phyloP scores from a whole-genome alignment of 2,329 filamentous ascomycete species.

The Scedosporium apiospermum region DNA sequence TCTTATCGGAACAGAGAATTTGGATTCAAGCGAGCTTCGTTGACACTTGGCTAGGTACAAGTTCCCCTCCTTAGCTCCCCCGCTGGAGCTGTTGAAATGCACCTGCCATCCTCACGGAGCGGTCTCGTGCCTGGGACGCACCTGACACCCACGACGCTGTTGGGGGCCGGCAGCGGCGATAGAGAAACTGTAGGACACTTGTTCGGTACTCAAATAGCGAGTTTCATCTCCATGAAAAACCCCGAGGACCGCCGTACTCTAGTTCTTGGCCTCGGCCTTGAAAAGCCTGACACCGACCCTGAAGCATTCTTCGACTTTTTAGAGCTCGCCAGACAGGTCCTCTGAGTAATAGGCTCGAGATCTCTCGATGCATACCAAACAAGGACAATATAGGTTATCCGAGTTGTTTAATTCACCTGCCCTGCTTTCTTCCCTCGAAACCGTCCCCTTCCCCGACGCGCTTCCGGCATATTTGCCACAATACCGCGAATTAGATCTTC shows the following conservation, averaged over 20 bases:
- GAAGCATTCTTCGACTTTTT: conserved; percentile 56
- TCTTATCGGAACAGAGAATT: background rate
- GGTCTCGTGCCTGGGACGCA: conserved; percentile 60
- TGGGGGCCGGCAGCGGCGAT: conserved; percentile 72
- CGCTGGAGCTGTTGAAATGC: conserved; percentile 52
- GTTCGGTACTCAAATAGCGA: conserved; percentile 82
- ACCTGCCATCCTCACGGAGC: conserved; percentile 33
- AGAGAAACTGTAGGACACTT: conserved; percentile 80
- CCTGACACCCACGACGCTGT: conserved; percentile 75
- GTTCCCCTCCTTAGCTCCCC: conserved; percentile 65
- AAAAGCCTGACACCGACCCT: conserved; percentile 37
- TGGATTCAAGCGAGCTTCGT: no score
- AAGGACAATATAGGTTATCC: no score
- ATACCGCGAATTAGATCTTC: no score
- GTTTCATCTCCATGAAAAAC: conserved; percentile 61
- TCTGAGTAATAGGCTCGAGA: conserved; percentile 23
- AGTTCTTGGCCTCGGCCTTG: conserved; percentile 52
- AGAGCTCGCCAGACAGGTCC: conserved; percentile 50
- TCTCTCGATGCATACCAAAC: background rate
- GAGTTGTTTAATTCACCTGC: no score
- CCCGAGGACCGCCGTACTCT: conserved; percentile 53
- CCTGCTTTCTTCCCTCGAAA: no score
- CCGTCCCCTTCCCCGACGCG: no score
- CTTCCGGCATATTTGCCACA: no score
- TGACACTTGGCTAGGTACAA: conserved; percentile 49